phyloP scores from a whole-genome alignment of 257 asterid species.

The Solanum appendiculatum region DNA sequence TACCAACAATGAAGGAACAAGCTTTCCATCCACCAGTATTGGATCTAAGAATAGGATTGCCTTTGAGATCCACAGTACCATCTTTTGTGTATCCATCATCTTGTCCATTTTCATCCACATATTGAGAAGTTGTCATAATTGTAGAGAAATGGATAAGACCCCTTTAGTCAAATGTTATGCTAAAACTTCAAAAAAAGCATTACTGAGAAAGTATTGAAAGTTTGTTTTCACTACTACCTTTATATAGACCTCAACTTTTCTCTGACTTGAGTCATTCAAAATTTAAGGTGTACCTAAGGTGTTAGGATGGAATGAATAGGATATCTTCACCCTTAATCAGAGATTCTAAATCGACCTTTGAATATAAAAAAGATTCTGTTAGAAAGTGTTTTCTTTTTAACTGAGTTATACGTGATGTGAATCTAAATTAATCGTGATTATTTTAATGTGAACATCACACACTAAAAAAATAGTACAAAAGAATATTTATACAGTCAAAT shows the following conservation, averaged over 20 bases:
- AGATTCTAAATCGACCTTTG: fast-evolving
- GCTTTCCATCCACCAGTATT: constrained; percentile 89
- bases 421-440: not conserved
- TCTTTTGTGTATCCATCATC: constrained; percentile 51
- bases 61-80: constrained; percentile 75
- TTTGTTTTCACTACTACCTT: not conserved
- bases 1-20: constrained; percentile 83
- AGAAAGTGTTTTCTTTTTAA: not conserved
- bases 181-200: not conserved
- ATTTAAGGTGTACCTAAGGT: not conserved
- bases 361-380: not conserved
- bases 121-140: constrained; percentile 7
- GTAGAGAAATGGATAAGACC: not conserved
- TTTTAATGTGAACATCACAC: not conserved
- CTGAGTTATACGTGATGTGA: fast-evolving
- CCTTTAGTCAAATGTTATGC: not conserved
- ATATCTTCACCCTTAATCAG: not conserved
- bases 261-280: not conserved
- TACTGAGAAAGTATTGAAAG: not conserved
- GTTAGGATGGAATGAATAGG: fast-evolving
- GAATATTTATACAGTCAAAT: not conserved
- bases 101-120: constrained; percentile 26
- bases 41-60: constrained; percentile 68
- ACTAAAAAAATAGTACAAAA: not conserved
- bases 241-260: not conserved